These are phyloP conservation scores for Cicer yamashitae DNA, from an alignment of 306 rosid genomes.

Conservation along the genomic window DNA sequence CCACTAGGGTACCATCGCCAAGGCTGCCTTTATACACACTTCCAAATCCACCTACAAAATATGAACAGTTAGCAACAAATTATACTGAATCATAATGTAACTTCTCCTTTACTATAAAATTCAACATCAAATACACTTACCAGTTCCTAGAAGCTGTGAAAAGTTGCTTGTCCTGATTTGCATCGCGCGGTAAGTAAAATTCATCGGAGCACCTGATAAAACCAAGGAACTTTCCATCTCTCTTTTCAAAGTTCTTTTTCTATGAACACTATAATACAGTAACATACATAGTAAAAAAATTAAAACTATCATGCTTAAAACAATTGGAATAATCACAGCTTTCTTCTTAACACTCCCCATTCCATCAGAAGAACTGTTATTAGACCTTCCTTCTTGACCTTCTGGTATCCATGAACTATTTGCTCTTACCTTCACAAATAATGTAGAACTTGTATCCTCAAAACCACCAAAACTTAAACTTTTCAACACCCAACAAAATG, in stretches of 20 bases:
- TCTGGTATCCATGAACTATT: constrained; percentile 57
- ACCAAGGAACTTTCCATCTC: constrained; percentile 74
- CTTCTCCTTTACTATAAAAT: constrained; percentile 1
- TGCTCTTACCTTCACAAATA: constrained; percentile 74
- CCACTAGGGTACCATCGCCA: constrained; percentile 80
- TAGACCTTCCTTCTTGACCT: constrained; percentile 47
- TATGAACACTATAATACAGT: constrained; percentile 72
- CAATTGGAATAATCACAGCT: constrained; percentile 77
- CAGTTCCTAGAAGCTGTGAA: constrained; percentile 79
- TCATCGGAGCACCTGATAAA: constrained; percentile 81
- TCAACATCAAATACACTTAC: constrained; percentile 43
- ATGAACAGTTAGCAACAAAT: constrained; percentile 38
- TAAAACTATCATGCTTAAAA: constrained; percentile 69
- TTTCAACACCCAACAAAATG: constrained; percentile 84
- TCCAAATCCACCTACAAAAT: constrained; percentile 88
- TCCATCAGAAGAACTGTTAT: constrained; percentile 55
- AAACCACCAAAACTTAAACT: constrained; percentile 91
- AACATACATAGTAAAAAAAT: constrained; percentile 69
- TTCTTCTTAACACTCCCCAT: constrained; percentile 57
- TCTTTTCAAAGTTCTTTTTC: constrained; percentile 71
- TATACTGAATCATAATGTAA: background rate
- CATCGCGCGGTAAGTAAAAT: constrained; percentile 76
- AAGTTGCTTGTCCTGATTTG: constrained; percentile 80
- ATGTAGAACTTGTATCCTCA: constrained; percentile 80
- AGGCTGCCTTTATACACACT: constrained; percentile 94